A percentile compares a stretch with the other conserved stretches of the same genome.
Evolutionary conservation across 257 asterid species (phyloP).

Genomic region (Fraxinus pennsylvanica): DNA sequence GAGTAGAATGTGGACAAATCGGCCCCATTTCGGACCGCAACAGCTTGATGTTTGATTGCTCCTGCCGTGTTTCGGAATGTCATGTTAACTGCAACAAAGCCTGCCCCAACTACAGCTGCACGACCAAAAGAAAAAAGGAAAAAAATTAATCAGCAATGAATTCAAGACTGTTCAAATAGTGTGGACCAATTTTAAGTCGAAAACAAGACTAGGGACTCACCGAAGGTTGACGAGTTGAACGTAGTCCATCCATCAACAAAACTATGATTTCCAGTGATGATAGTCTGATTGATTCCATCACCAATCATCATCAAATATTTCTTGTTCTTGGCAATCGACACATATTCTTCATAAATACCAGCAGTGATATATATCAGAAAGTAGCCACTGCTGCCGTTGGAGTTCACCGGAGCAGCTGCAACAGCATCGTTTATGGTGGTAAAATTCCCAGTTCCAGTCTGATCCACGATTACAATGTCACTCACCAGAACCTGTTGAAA

Average conservation of each 20-base stretch:
- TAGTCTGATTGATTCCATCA: conserved; percentile 67
- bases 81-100: no score
- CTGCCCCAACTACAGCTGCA: neutral
- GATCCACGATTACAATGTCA: conserved; percentile 56
- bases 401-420: conserved; percentile 55
- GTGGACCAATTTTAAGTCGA: neutral
- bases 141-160: no score
- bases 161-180: no score
- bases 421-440: conserved; percentile 63
- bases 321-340: conserved; percentile 54
- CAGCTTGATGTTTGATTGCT: no score
- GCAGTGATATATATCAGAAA: conserved; percentile 52
- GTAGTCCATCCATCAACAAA: conserved; percentile 84
- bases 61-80: no score
- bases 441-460: conserved; percentile 57
- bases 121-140: no score
- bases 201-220: conserved; percentile 33
- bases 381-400: conserved; percentile 45
- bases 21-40: no score
- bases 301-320: conserved; percentile 72
- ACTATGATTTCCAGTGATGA: conserved; percentile 70
- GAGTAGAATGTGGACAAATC: no score
- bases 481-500: conserved; percentile 37
- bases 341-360: conserved; percentile 75
- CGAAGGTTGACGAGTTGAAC: conserved; percentile 61